Percentiles rank a stretch among this genome's conserved stretches.
These are phyloP conservation scores for Xylariaceae sp. DNA, from an alignment of 2,329 filamentous ascomycete species.

Conservation along the genomic window DNA sequence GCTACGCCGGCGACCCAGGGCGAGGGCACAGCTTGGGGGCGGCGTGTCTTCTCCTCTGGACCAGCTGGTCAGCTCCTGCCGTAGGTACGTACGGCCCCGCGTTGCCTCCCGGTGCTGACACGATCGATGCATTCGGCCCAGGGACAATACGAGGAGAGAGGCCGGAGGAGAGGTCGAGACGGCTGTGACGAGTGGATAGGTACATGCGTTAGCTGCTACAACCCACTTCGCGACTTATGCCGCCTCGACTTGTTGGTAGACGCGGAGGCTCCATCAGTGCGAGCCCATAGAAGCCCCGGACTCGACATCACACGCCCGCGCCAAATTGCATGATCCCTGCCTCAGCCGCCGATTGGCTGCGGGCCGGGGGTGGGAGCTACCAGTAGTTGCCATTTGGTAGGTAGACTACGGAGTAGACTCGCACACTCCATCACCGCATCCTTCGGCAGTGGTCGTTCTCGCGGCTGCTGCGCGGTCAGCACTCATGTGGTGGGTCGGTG, in stretches of 20 bases:
- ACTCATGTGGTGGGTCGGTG: no score
- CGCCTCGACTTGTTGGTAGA: constrained; percentile 26
- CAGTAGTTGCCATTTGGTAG: no score
- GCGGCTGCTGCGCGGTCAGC: no score
- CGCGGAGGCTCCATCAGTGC: constrained; percentile 20
- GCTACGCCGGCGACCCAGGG: no score
- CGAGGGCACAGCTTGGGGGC: no score
- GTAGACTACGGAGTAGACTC: constrained; percentile 21
- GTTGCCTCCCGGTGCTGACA: background rate
- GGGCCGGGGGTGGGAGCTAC: constrained; percentile 12
- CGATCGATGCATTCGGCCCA: constrained; percentile 1
- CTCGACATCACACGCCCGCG: constrained; percentile 25
- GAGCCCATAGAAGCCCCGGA: constrained; percentile 12
- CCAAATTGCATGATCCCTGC: constrained; percentile 28
- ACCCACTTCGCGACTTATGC: constrained; percentile 16
- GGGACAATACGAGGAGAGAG: constrained; percentile 13
- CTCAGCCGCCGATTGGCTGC: constrained; percentile 22
- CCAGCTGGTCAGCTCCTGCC: no score
- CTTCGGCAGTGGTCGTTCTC: constrained; percentile 19
- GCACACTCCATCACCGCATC: constrained; percentile 16
- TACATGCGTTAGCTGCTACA: constrained; percentile 20
- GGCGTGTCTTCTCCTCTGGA: no score
- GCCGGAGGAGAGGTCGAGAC: no score
- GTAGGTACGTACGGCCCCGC: no score
- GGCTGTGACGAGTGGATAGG: constrained; percentile 22